Evolutionary conservation across 1,284 basidiomycete species (phyloP).

Genomic region (Cutaneotrichosporon curvatum): DNA sequence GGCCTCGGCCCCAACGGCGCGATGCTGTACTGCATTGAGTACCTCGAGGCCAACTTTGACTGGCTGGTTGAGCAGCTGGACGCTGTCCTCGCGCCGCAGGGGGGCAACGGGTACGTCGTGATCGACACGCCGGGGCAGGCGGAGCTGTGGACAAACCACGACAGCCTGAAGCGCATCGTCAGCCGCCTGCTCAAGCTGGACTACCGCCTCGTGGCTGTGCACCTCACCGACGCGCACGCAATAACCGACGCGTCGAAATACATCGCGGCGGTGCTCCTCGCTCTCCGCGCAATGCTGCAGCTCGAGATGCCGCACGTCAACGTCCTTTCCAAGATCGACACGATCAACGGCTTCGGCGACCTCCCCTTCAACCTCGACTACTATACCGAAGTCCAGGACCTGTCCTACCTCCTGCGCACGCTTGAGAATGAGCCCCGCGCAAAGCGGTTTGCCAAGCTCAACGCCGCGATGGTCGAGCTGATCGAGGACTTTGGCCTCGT

Average conservation of each 20-base stretch:
- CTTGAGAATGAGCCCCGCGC: constrained; percentile 56
- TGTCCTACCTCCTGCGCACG: constrained; percentile 75
- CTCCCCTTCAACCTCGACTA: constrained; percentile 95
- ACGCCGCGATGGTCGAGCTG: constrained; percentile 81
- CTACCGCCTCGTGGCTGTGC: constrained; percentile 85
- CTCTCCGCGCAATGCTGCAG: constrained; percentile 94
- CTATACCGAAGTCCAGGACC: constrained; percentile 96
- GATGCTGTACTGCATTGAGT: constrained; percentile 96
- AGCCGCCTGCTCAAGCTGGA: constrained; percentile 64
- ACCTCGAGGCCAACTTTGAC: constrained; percentile 89
- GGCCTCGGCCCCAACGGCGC: constrained; percentile 91
- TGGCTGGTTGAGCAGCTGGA: constrained; percentile 76
- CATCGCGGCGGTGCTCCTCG: constrained; percentile 83
- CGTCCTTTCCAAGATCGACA: constrained; percentile 91
- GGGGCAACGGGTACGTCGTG: constrained; percentile 62
- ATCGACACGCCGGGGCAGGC: constrained; percentile 98
- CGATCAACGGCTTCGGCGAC: constrained; percentile 78
- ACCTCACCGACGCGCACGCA: constrained; percentile 93
- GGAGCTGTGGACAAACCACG: constrained; percentile 93
- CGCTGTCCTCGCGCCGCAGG: constrained; percentile 47
- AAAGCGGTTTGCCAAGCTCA: constrained; percentile 66
- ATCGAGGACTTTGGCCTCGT: constrained; percentile 94
- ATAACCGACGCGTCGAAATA: constrained; percentile 95
- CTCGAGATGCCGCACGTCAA: constrained; percentile 92
- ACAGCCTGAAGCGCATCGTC: constrained; percentile 72